Evolutionary conservation across 2,329 filamentous ascomycete genomes (phyloP), one percentile per base, ranked within the genome.

Genomic region (Aspergillus spinulosporus): DNA sequence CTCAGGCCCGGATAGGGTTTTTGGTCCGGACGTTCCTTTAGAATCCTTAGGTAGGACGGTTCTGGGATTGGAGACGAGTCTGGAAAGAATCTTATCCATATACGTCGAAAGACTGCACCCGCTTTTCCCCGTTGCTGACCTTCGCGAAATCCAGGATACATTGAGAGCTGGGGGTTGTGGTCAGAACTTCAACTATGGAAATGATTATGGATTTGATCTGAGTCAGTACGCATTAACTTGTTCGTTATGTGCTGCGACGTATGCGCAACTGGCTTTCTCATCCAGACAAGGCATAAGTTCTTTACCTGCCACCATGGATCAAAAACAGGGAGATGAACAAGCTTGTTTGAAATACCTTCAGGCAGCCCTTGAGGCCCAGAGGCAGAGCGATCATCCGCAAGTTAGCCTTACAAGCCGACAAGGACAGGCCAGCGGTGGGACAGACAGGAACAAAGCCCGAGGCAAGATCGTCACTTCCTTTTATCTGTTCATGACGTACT

Each of bases 401-500:
- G 3, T 14, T 14, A 42, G 28, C 4, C n/a, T 4, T 32, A 3
- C 44, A 7, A 12, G 43, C 12, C 3, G 14, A n/a, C n/a, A 31
- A 1, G 3, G 12, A 9, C 15, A 21, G 9, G 1, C n/a, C 14
- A 15, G 5, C 4, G n/a, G 15, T 2, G 14, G 9, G 7, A 31
- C 1, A 3, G 12, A 9, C 15, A 21, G 9, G 1, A 8, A 5
- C 5, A 7, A 21, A 21, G 4, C n/a, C 12, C 39, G 32, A 21
- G 9, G 50, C 31, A 32, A 31, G 8, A 3, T 55, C 3, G n/a
- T 55, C 2, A 34, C 3, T 14, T 39, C 52, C 0, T 49, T 55
- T n/a, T 46, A 50, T 21, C 47, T 55, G 1, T 50, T 50, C 32
- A 37, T 50, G 40, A 11, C 52, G 5, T 55, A 50, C 40, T 55